Base-by-base conservation (phyloP, 345 rosid genomes). In the Aquilaria malaccensis region DNA sequence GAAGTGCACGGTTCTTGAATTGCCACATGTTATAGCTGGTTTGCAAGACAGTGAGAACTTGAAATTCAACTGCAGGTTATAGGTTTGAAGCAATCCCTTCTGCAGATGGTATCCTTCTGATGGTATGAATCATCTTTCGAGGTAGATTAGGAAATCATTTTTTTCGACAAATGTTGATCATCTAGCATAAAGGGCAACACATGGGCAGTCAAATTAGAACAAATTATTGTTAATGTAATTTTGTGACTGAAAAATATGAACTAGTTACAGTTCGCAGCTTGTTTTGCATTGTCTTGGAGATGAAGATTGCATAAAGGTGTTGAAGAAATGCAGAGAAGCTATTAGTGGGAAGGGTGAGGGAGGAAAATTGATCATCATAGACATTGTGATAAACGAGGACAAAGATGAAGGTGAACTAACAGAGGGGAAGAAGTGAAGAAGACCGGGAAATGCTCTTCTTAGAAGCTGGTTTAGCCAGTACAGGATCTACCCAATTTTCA, bases 271-370 rank as follows among this genome's bases (percentile, higher is more conserved):
- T 45, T 47, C 46, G 37, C 73, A 78, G 81, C 48, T 52, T 11
- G 66, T 74, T 53, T 59, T 80, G 45, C 85, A 80, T 58, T 70
- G 55, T 13, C 80, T 66, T 64, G 61, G 61, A 12, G 85, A 83
- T n/a, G 80, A 74, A 11, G 75, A 83, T 3, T 80, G 81, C 60
- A 48, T 72, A 56, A 78, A 73, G 65, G 74, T 78, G 54, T 68
- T 78, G 15, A 70, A 72, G 62, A 69, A 47, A 15, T 74, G 83
- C 77, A 69, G 68, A 64, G 81, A 74, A 61, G 79, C 81, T 13
- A 64, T 64, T 31, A 41, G 51, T 32, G 30, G 67, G 10, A 45
- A 67, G 33, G 73, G 48, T 29, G 45, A 58, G 45, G 63, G 71
- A 22, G 80, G 80, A 2, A 72, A 69, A 52, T 72, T 73, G 66